Base-by-base conservation (phyloP, 2,329 filamentous ascomycete species). In the Aureobasidium musti region DNA sequence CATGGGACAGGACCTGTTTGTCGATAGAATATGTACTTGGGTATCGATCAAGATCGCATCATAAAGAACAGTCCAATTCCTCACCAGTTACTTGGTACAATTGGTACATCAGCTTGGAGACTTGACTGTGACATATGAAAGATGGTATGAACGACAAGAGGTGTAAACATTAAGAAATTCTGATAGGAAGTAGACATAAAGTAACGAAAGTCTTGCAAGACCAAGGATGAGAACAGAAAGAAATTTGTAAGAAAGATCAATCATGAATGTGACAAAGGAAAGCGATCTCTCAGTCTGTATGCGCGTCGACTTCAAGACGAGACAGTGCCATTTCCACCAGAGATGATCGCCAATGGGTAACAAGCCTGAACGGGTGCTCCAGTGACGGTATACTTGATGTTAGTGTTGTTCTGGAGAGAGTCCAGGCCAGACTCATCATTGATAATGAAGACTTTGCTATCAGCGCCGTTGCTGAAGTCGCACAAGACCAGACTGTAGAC, bases 381-480 rank as follows among this genome's bases (percentile, higher is more conserved):
- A 10, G 59, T 63, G 5, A 63, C 33, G 2, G 59, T 63, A 17
- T 52, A 63, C 11, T 30, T 33, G 33, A 49, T 39, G 35, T 63
- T 63, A 1, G n/a, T 30, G 26, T 63, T 63, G 28, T 37, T 37
- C 11, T 26, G 33, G 3, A 63, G 21, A 7, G 59, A 11, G 45
- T 63, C 59, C 7, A 63, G 10, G 30, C 59, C 59, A 7, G 59
- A 63, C 33, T 63, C 41, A 39, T 63, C 59, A 5, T 63, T 63
- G n/a, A 63, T 45, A n/a, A 63, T 28, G 33, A 63, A 63, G 5
- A 63, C 13, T 14, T 52, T 63, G 45, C 59, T 52, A 17, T 63
- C 59, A 17, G 59, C 59, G 11, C 59, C 59, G n/a, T 63, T 63
- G n/a, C 19, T 39, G 28, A 63, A 63, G 41, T 52, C 35, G 30